Base-by-base conservation (phyloP, 345 rosid genomes). In the Litchi chinensis region DNA sequence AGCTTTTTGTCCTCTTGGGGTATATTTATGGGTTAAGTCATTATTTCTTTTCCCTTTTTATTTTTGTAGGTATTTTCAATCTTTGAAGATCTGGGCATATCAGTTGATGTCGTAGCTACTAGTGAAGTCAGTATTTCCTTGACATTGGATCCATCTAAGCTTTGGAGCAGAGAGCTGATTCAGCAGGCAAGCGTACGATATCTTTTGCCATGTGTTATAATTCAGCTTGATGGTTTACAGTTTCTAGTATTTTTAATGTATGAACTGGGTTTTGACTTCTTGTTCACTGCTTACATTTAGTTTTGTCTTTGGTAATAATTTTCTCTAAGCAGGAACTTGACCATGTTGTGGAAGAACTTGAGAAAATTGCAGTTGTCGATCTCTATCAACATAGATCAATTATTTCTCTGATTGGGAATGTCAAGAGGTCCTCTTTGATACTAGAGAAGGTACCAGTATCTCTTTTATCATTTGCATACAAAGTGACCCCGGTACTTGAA, bases 121-220 rank as follows among this genome's bases (percentile, higher is more conserved):
- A 96, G 99, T 86, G 99, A 96, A 94, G 99, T 96, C 85, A 96
- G 98, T 83, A 89, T 96, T 83, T 96, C 99, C 28, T 80, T 96
- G 91, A 96, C 99, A 46, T 73, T 96, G 79, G 99, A 96, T 87
- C 99, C 98, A 2, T 94, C 98, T 67, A 94, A 93, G 84, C 89
- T 96, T 66, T 96, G 99, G 98, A 92, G 98, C 81, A 90, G 98
- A 86, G 99, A 96, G 79, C 90, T 96, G 19, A 96, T 96, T 81
- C 98, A 94, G 88, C 98, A 94, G 98, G 99, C 93, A 94, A 91
- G 94, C 76, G 73, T 83, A 86, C 10, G 84, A 40, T 22, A 6
- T 78, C 75, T 39, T 74, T 32, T 60, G 56, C 64, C 64, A 21
- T 63, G 3, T 41, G 5, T 40, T 57, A 22, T 15, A 50, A 73